These are phyloP conservation scores for Oryza glaberrima DNA, from an alignment of 176 grass and related monocot genomes.

Conservation along the genomic window DNA sequence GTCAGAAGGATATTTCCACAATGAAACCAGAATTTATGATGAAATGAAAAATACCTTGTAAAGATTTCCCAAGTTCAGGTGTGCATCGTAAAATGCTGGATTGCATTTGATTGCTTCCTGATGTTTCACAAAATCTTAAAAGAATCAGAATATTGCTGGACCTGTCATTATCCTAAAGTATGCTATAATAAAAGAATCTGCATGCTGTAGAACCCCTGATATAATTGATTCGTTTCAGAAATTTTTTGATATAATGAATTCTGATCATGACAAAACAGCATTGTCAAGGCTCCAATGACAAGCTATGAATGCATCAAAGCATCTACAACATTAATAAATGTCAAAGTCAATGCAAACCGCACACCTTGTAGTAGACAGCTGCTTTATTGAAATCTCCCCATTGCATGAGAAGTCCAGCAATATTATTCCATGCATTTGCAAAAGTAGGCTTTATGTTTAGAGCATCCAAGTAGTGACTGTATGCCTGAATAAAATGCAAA, in stretches of 20 bases:
- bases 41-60: conserved; percentile 67
- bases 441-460: conserved; percentile 62
- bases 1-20: conserved; percentile 26
- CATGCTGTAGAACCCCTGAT: neutral
- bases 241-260: neutral
- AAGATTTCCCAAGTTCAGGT: conserved; percentile 73
- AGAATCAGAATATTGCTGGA: neutral
- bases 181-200: neutral
- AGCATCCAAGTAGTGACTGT: conserved; percentile 68
- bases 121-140: conserved; percentile 12
- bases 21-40: conserved; percentile 8
- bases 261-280: neutral
- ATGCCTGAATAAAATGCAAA: conserved; percentile 59
- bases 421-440: conserved; percentile 77
- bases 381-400: conserved; percentile 67
- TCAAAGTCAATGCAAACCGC: conserved; percentile 1
- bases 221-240: neutral
- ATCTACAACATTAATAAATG: conserved; percentile 3
- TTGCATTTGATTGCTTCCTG: conserved; percentile 80
- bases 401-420: conserved; percentile 76
- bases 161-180: neutral
- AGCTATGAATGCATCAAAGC: neutral
- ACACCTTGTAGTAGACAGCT: conserved; percentile 70
- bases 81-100: conserved; percentile 68
- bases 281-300: neutral